phyloP scores from a whole-genome alignment of 2,329 filamentous ascomycete genomes.

The Cyclaneusma minus region DNA sequence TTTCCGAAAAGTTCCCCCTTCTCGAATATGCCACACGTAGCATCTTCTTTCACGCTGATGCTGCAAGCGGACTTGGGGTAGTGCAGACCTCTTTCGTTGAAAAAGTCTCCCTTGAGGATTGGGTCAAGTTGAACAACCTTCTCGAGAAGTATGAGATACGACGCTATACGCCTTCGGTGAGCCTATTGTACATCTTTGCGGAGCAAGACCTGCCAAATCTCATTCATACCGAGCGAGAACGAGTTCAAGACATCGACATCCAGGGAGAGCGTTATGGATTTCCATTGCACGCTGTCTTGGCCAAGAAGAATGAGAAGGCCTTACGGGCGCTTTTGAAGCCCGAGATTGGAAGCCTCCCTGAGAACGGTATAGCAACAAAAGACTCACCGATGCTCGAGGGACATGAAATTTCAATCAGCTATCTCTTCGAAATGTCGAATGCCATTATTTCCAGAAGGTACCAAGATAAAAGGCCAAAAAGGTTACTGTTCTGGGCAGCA shows the following conservation, averaged over 20 bases:
- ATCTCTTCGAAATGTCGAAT: conserved; percentile 10
- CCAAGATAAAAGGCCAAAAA: conserved; percentile 4
- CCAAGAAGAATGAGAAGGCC: conserved; percentile 15
- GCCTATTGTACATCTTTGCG: conserved; percentile 22
- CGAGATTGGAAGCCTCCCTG: conserved; percentile 4
- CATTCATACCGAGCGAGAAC: conserved; percentile 4
- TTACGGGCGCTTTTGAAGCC: conserved; percentile 12
- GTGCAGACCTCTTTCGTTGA: conserved; percentile 19
- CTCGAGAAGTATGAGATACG: conserved; percentile 15
- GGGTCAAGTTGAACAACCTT: conserved; percentile 18
- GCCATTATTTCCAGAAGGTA: conserved; percentile 11
- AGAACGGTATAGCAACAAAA: conserved; percentile 4
- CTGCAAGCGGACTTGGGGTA: conserved; percentile 15
- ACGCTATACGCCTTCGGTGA: conserved; percentile 13
- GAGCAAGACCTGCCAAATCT: conserved; percentile 13
- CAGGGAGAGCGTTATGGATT: conserved; percentile 18
- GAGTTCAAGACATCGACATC: conserved; percentile 8
- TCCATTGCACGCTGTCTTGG: conserved; percentile 22
- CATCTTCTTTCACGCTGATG: conserved; percentile 25
- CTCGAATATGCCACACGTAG: conserved; percentile 27
- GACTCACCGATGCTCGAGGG: conserved; percentile 4
- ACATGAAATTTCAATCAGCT: conserved; percentile 6
- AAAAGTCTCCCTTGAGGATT: conserved; percentile 14
- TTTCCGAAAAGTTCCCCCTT: conserved; percentile 23
- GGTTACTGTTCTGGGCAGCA: conserved; percentile 3